These are phyloP conservation scores for Populus alba DNA, from an alignment of 345 rosid genomes.

Conservation along the genomic window DNA sequence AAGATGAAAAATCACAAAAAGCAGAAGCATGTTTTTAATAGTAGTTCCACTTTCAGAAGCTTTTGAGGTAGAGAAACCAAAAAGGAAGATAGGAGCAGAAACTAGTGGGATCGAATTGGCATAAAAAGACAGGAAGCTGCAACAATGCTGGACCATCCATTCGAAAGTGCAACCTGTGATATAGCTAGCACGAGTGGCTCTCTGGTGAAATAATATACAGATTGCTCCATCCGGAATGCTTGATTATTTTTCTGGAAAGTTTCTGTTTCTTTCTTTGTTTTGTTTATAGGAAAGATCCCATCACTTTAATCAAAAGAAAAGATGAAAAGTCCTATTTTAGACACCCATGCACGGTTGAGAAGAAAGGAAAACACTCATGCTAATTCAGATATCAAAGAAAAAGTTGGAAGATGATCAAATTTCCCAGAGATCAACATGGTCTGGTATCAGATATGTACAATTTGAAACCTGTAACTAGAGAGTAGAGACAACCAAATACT, in stretches of 20 bases:
- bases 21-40: neutral
- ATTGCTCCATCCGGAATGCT: neutral
- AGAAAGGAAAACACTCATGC: neutral
- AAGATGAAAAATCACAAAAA: conserved; percentile 2
- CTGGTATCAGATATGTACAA: conserved; percentile 22
- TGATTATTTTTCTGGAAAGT: neutral
- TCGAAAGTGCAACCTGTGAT: neutral
- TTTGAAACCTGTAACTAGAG: conserved; percentile 11
- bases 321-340: neutral
- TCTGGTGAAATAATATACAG: neutral
- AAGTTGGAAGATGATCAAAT: neutral
- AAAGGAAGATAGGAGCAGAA: neutral
- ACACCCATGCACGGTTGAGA: neutral
- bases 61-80: conserved; percentile 5
- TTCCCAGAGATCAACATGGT: neutral
- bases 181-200: neutral
- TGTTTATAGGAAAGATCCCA: neutral
- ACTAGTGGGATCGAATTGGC: conserved; percentile 9
- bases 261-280: neutral
- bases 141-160: conserved; percentile 13
- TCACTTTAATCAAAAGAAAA: neutral
- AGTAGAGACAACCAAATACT: neutral
- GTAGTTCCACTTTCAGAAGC: conserved; percentile 15
- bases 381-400: conserved; percentile 5
- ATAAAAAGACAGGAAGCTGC: neutral